phyloP scores from a whole-genome alignment of 1,284 basidiomycete genomes.

The Bondarzewia mesenterica region DNA sequence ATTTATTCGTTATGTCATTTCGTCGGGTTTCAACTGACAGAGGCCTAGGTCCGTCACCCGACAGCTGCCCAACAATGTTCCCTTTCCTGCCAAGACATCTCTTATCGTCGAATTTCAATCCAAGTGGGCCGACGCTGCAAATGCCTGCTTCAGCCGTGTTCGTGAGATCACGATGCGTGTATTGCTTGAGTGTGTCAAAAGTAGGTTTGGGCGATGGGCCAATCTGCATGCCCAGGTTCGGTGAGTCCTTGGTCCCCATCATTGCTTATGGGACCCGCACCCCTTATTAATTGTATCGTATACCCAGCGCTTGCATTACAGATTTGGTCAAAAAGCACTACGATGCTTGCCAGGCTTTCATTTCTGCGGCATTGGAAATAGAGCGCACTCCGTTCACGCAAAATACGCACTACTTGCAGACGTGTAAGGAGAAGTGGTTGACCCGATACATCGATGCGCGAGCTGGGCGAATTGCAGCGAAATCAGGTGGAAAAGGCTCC shows the following conservation, averaged over 20 bases:
- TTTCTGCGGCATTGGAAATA: constrained; percentile 22
- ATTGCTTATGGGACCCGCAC: neutral
- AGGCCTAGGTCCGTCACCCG: constrained; percentile 21
- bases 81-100: constrained; percentile 22
- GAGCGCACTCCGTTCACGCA: constrained; percentile 31
- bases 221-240: constrained; percentile 19
- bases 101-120: constrained; percentile 22
- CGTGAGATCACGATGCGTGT: constrained; percentile 11
- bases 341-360: constrained; percentile 14
- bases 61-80: constrained; percentile 26
- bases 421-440: constrained; percentile 24
- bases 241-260: constrained; percentile 15
- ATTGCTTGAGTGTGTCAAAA: constrained; percentile 16
- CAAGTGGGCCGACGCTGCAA: constrained; percentile 22
- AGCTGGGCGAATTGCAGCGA: too few relatives aligned
- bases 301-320: constrained; percentile 10
- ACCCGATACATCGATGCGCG: constrained; percentile 5
- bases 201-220: constrained; percentile 23
- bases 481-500: neutral
- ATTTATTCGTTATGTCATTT: constrained; percentile 6
- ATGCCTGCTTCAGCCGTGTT: constrained; percentile 24
- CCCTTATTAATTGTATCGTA: constrained; percentile 10
- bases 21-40: neutral
- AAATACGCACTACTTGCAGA: constrained; percentile 29
- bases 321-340: constrained; percentile 19